Evolutionary conservation across 805 yeast genomes (phyloP).

Genomic region (Barnettozyma salicaria): DNA sequence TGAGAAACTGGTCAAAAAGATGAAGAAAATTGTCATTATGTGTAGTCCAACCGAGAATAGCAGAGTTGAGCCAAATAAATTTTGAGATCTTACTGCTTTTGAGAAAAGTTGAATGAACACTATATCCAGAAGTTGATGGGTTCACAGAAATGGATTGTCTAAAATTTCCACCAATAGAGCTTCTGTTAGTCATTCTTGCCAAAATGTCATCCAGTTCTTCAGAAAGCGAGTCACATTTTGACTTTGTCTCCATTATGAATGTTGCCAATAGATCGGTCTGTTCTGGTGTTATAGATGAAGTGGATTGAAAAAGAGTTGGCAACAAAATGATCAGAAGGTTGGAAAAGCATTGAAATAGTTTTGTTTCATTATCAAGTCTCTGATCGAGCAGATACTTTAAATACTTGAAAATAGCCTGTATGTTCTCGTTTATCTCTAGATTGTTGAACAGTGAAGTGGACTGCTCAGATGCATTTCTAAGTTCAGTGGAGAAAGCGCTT

Average conservation of each 20-base stretch:
- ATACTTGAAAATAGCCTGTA: constrained; percentile 10
- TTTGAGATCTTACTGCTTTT: constrained; percentile 22
- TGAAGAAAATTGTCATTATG: constrained; percentile 27
- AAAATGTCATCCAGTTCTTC: constrained; percentile 14
- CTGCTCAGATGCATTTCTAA: constrained; percentile 10
- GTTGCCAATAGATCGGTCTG: constrained; percentile 12
- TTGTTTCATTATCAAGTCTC: not conserved
- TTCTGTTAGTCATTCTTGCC: constrained; percentile 14
- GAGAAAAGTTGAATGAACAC: constrained; percentile 15
- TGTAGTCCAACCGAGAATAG: constrained; percentile 32
- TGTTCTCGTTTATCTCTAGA: constrained; percentile 16
- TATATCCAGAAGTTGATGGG: not conserved
- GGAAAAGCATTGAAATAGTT: constrained; percentile 11
- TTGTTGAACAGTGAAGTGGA: constrained; percentile 11
- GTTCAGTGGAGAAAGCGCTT: constrained; percentile 12
- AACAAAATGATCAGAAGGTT: constrained; percentile 13
- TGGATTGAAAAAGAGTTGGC: constrained; percentile 8
- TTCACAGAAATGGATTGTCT: constrained; percentile 12
- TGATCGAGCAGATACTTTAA: constrained; percentile 10
- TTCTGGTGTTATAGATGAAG: constrained; percentile 7
- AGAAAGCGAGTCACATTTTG: constrained; percentile 6
- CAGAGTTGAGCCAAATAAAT: constrained; percentile 33
- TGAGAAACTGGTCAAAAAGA: constrained; percentile 30
- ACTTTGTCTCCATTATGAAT: constrained; percentile 8
- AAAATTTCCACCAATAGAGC: constrained; percentile 10